Percentiles rank a stretch among this genome's conserved stretches.
These are phyloP conservation scores for Sclerotinia sclerotiorum DNA, from an alignment of 2,329 filamentous ascomycete genomes.

Conservation along the genomic window DNA sequence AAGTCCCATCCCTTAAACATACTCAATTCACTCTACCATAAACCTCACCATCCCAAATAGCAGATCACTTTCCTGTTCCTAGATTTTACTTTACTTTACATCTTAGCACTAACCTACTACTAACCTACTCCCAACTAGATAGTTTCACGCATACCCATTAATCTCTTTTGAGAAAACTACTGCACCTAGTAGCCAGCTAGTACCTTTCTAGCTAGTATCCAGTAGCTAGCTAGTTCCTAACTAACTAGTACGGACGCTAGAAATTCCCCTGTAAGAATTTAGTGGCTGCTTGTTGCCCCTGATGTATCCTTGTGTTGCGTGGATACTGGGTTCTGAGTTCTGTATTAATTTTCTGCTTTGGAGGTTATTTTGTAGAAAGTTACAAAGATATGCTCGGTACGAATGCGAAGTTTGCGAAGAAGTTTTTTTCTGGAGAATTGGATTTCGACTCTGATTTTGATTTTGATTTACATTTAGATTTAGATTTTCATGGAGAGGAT, in stretches of 20 bases:
- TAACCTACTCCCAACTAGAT: no score
- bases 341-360: no score
- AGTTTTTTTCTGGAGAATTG: no score
- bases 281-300: background rate
- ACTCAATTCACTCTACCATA: no score
- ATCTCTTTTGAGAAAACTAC: background rate
- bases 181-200: no score
- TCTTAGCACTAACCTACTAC: no score
- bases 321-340: background rate
- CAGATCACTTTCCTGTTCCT: slow-evolving; percentile 13
- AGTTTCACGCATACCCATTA: background rate
- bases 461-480: no score
- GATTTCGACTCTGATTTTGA: no score
- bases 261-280: background rate
- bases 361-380: background rate
- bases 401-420: background rate
- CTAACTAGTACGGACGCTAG: background rate
- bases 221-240: no score
- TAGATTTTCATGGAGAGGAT: no score
- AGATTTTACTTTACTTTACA: background rate
- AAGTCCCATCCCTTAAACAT: no score
- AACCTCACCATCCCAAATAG: background rate
- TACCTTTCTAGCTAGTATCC: background rate
- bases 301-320: background rate
- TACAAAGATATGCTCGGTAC: background rate